phyloP scores from a whole-genome alignment of 129 eudicot genomes.

The Smallanthus sonchifolius region DNA sequence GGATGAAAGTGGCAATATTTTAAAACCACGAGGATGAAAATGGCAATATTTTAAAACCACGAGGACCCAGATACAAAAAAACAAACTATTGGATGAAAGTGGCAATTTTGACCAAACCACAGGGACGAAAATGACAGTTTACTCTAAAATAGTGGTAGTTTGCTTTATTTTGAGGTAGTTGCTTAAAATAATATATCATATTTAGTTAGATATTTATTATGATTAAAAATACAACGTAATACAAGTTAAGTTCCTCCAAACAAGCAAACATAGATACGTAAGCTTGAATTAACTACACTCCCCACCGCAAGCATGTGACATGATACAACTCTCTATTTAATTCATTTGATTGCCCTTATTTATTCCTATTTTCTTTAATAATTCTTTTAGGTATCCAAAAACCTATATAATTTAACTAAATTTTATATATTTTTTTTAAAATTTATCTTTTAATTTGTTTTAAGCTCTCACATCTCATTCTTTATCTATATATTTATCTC shows the following conservation, averaged over 20 bases:
- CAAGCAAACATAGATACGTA: slow-evolving; percentile 36
- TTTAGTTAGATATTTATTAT: not conserved
- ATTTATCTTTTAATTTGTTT: too few species aligned
- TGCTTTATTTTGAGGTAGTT: slow-evolving; percentile 26
- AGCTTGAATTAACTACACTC: slow-evolving; percentile 29
- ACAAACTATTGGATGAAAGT: too few species aligned
- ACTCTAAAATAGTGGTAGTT: slow-evolving; percentile 16
- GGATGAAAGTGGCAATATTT: too few species aligned
- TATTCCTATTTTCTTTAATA: not conserved
- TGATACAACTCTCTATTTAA: slow-evolving; percentile 5
- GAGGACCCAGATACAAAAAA: too few species aligned
- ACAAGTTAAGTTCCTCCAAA: slow-evolving; percentile 20
- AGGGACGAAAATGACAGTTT: too few species aligned
- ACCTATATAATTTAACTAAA: too few species aligned
- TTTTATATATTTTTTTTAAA: too few species aligned
- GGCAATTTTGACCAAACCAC: too few species aligned
- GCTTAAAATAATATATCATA: not conserved
- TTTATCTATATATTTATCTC: too few species aligned
- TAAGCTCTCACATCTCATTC: too few species aligned
- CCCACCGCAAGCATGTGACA: slow-evolving; percentile 31
- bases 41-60: too few species aligned
- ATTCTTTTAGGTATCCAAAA: not conserved
- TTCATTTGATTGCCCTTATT: slow-evolving; percentile 7
- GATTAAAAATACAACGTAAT: not conserved
- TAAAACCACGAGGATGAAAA: too few species aligned